These are phyloP conservation scores for Apiotrichum siamense DNA, from an alignment of 1,284 basidiomycete species.

Conservation along the genomic window DNA sequence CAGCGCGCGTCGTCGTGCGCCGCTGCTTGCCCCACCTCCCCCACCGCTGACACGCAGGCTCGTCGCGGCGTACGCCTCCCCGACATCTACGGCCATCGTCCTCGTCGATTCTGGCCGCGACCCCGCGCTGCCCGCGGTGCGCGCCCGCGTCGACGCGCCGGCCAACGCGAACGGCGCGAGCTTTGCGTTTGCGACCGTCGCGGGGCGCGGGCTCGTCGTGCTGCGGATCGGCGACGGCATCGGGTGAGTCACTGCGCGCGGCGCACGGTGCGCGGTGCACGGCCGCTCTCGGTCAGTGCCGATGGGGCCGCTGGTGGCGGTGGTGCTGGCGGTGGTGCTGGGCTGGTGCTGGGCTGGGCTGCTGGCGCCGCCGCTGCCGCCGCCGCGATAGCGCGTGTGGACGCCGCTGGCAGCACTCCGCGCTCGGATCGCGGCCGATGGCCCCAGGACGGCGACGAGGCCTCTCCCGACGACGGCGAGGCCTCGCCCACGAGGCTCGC, in stretches of 20 bases:
- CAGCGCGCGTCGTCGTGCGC: too few species aligned
- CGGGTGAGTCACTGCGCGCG: constrained; percentile 23
- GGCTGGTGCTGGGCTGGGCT: too few species aligned
- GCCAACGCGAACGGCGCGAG: constrained; percentile 1
- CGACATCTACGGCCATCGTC: constrained; percentile 13
- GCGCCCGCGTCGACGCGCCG: constrained; percentile 1
- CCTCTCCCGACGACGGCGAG: too few species aligned
- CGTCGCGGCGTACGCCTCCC: constrained; percentile 24
- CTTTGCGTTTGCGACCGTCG: constrained; percentile 12
- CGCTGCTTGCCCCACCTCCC: neutral
- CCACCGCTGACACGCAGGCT: constrained; percentile 21
- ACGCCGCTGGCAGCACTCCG: too few species aligned
- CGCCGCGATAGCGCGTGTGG: too few species aligned
- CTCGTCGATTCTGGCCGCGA: constrained; percentile 21
- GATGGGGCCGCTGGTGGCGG: too few species aligned
- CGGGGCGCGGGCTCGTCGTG: constrained; percentile 11
- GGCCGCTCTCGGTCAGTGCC: too few species aligned
- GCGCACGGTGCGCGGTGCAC: neutral
- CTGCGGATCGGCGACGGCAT: constrained; percentile 20
- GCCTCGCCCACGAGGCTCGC: too few species aligned
- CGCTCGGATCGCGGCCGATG: too few species aligned
- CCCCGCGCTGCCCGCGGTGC: constrained; percentile 18
- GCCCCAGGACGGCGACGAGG: too few species aligned
- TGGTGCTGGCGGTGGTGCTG: too few species aligned
- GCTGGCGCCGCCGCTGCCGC: too few species aligned